These are phyloP conservation scores for Aspergillus brasiliensis DNA, from an alignment of 2,329 filamentous ascomycete species.

Conservation along the genomic window DNA sequence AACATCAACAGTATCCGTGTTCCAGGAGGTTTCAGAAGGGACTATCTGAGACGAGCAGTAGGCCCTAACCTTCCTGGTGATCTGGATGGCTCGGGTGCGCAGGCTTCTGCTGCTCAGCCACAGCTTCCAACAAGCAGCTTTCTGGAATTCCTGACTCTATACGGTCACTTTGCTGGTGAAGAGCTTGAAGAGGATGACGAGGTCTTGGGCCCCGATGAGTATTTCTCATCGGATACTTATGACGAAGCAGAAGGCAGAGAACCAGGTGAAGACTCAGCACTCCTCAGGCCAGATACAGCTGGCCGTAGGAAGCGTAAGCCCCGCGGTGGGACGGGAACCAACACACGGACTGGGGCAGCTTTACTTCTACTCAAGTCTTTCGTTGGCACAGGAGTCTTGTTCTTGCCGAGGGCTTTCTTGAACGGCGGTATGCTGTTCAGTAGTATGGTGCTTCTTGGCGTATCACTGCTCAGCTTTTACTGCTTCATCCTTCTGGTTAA, in stretches of 20 bases:
- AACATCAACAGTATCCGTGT: conserved; percentile 91
- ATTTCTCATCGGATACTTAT: conserved; percentile 79
- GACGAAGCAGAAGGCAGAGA: conserved; percentile 65
- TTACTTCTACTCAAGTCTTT: conserved; percentile 94
- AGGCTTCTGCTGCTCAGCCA: conserved; percentile 38
- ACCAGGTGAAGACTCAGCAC: conserved; percentile 82
- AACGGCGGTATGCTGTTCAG: conserved; percentile 98
- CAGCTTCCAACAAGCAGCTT: conserved; percentile 87
- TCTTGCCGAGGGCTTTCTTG: conserved; percentile 87
- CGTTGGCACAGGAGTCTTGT: conserved; percentile 92
- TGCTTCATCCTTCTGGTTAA: conserved; percentile 93
- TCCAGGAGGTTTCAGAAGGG: conserved; percentile 88
- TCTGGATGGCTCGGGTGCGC: conserved; percentile 40
- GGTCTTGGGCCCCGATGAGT: conserved; percentile 80
- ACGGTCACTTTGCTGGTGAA: conserved; percentile 96
- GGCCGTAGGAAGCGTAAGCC: conserved; percentile 73
- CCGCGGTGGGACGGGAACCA: conserved; percentile 72
- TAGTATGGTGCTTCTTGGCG: conserved; percentile 81
- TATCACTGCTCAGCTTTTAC: conserved; percentile 89
- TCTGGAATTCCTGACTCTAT: conserved; percentile 90
- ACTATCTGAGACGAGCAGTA: conserved; percentile 79
- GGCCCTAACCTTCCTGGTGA: conserved; percentile 45
- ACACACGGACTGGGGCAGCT: conserved; percentile 75
- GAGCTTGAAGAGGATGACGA: conserved; percentile 97
- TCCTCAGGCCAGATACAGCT: conserved; percentile 71